These are phyloP conservation scores for Periconia sp. DNA, from an alignment of 2,329 filamentous ascomycete genomes.

Conservation along the genomic window DNA sequence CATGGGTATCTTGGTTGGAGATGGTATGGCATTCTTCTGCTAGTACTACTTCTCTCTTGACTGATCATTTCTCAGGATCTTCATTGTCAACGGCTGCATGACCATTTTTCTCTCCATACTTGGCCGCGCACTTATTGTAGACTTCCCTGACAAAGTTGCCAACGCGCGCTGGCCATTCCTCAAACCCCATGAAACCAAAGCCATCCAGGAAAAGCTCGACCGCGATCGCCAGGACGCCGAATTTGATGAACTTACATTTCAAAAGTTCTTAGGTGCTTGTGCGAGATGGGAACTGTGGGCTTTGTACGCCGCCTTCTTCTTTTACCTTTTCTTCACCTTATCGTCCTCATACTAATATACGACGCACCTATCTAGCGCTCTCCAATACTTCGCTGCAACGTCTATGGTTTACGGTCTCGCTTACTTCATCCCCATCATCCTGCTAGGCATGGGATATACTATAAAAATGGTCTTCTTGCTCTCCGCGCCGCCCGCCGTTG, in stretches of 20 bases:
- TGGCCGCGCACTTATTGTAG: slow-evolving; percentile 33
- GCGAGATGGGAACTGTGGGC: too few relatives aligned
- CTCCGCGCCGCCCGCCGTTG: slow-evolving; percentile 30
- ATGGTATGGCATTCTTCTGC: too few relatives aligned
- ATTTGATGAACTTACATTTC: too few relatives aligned
- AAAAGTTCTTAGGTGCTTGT: too few relatives aligned
- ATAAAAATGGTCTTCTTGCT: slow-evolving; percentile 23
- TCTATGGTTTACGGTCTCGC: too few relatives aligned
- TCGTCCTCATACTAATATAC: too few relatives aligned
- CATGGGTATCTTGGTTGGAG: slow-evolving; percentile 30
- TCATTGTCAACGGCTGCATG: slow-evolving; percentile 34
- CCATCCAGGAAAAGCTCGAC: slow-evolving; percentile 28
- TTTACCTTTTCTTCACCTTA: too few relatives aligned
- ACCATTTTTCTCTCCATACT: slow-evolving; percentile 33
- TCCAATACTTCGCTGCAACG: too few relatives aligned
- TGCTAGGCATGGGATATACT: slow-evolving; percentile 30
- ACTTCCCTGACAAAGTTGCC: slow-evolving; percentile 34
- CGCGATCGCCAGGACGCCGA: slow-evolving; percentile 32
- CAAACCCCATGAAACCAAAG: slow-evolving; percentile 19
- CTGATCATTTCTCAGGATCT: too few relatives aligned
- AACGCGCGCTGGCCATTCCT: slow-evolving; percentile 25
- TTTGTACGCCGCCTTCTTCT: slow-evolving; percentile 29
- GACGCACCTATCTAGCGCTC: too few relatives aligned
- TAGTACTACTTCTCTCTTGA: too few relatives aligned
- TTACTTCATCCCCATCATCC: slow-evolving; percentile 36